Evolutionary conservation across 768 basidiomycete species (phyloP).

Genomic region (Chalciporus chontae): DNA sequence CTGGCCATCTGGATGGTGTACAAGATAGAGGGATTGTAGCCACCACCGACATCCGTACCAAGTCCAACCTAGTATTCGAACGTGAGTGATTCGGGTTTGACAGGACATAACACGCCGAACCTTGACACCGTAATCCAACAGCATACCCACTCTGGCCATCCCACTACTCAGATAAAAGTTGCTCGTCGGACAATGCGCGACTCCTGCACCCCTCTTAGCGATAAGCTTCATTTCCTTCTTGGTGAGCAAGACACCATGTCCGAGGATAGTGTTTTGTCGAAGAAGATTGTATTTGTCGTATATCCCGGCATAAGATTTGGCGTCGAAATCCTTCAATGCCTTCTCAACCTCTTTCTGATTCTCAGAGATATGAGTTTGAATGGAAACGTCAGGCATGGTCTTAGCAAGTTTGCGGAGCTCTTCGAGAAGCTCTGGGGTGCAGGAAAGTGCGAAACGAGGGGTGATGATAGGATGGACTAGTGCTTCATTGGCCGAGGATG

Average conservation of each 20-base stretch:
- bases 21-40: conserved; percentile 79
- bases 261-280: conserved; percentile 77
- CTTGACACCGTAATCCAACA: conserved; percentile 85
- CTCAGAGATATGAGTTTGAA: conserved; percentile 94
- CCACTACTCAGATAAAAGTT: conserved; percentile 92
- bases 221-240: conserved; percentile 73
- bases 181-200: conserved; percentile 92
- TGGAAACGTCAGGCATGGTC: conserved; percentile 57
- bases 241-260: conserved; percentile 80
- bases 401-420: conserved; percentile 59
- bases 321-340: conserved; percentile 66
- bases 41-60: conserved; percentile 93
- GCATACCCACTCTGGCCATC: conserved; percentile 70
- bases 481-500: conserved; percentile 36
- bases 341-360: conserved; percentile 69
- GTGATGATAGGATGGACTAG: conserved; percentile 90
- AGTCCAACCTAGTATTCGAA: conserved; percentile 66
- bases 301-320: conserved; percentile 67
- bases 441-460: conserved; percentile 94
- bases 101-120: conserved; percentile 36
- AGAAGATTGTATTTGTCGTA: conserved; percentile 81
- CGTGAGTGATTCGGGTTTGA: conserved; percentile 4
- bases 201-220: conserved; percentile 58
- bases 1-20: conserved; percentile 70
- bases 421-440: conserved; percentile 64